Base-by-base conservation (phyloP, 164 flowering plant genomes). In the Magnolia sinica region DNA sequence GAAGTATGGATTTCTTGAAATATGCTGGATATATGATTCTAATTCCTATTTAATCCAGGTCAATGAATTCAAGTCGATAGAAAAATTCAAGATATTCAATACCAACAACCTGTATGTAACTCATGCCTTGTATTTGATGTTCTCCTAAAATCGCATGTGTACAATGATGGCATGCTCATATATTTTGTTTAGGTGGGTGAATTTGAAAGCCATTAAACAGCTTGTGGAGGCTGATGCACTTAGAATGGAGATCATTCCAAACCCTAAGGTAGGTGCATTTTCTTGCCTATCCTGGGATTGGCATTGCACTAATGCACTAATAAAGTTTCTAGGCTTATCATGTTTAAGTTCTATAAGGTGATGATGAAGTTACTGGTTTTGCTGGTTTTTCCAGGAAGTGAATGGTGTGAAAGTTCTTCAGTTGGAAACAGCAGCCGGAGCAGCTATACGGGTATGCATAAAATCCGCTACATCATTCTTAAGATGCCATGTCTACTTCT, bases 371-470 rank as follows among this genome's bases (percentile, higher is more conserved):
- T 77, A 18, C 50, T 76, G 3, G 19, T 75, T 10, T 69, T 78
- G 20, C 50, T 76, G 3, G 19, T 75, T 10, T 69, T 78, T 83
- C 45, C 88, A 94, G 99, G 99, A 91, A 87, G 97, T 91, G 22
- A 88, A 90, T 75, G 94, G 96, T 19, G 73, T 92, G 77, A 92
- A 95, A 82, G 95, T 93, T 85, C 95, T 92, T 89, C 98, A 92
- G 86, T 88, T 92, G 19, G 99, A 93, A 87, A 93, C 99, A 63
- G 99, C 97, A 58, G 98, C 96, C 78, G 97, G 98, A 76, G 96
- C 98, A 65, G 98, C 98, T 50, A 96, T 94, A 61, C 83, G 80
- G 97, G 99, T 94, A 88, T 50, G 23, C 50, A 73, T 50, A 22
- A 49, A 50, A 70, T 49, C 2, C 2, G 18, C 31, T 24, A 64